A percentile compares a stretch with the other conserved stretches of the same genome.
Conservation (phyloP, 768 basidiomycete genomes). For the Kwoniella botswanensis region DNA sequence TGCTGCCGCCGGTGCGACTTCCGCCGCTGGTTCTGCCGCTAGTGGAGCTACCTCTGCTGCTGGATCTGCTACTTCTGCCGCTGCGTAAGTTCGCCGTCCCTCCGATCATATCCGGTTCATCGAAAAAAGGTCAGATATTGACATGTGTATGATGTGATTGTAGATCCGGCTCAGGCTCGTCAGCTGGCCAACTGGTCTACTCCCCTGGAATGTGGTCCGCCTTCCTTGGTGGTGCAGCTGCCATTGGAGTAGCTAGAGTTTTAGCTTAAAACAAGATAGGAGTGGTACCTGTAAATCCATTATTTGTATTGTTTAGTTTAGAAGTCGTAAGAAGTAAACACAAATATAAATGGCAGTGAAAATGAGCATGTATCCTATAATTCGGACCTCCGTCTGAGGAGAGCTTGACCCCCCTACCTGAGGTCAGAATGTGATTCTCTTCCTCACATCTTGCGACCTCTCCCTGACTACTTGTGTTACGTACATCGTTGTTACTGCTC, state of each 20-base stretch:
- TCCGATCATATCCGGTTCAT: background rate
- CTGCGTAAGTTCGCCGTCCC: conserved; percentile 17
- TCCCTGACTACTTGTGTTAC: too few relatives aligned
- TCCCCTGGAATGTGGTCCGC: conserved; percentile 21
- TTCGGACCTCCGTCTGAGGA: too few relatives aligned
- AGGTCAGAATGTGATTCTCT: too few relatives aligned
- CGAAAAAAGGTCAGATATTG: background rate
- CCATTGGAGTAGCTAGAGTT: conserved; percentile 26
- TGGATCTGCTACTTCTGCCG: conserved; percentile 12
- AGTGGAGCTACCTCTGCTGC: conserved; percentile 9
- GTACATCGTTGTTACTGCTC: too few relatives aligned
- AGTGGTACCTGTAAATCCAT: too few relatives aligned
- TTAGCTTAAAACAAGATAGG: conserved; percentile 23
- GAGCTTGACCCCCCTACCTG: too few relatives aligned
- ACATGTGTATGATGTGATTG: background rate
- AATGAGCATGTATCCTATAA: too few relatives aligned
- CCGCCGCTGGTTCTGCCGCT: conserved; percentile 19
- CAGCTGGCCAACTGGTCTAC: conserved; percentile 21
- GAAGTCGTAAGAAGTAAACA: too few relatives aligned
- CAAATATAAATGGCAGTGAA: background rate
- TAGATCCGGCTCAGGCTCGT: conserved; percentile 8
- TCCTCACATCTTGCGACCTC: too few relatives aligned
- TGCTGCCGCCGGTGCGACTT: conserved; percentile 17
- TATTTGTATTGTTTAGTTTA: too few relatives aligned
- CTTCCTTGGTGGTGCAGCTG: conserved; percentile 28